A percentile compares a stretch with the other conserved stretches of the same genome.
These are phyloP conservation scores for Sordaria brevicollis DNA, from an alignment of 495 filamentous ascomycete species.

Conservation along the genomic window DNA sequence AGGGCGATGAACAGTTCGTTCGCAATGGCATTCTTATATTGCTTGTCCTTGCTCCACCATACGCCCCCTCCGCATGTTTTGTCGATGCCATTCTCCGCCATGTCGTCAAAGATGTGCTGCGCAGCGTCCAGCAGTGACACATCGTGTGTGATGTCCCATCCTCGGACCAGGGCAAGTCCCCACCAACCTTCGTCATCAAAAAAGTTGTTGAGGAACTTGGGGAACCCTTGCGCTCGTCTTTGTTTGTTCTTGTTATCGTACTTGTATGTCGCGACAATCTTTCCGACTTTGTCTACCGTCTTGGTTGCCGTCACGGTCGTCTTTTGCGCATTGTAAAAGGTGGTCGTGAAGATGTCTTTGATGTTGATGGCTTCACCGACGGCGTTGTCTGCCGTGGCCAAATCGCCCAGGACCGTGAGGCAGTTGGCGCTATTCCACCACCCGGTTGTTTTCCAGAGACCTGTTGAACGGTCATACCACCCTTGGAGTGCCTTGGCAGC, in stretches of 20 bases:
- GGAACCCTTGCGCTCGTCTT: conserved; percentile 23
- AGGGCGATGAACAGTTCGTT: conserved; percentile 66
- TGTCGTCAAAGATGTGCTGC: conserved; percentile 48
- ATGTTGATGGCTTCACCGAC: conserved; percentile 22
- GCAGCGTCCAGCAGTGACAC: conserved; percentile 42
- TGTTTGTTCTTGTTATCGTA: conserved; percentile 4
- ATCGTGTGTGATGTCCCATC: conserved; percentile 51
- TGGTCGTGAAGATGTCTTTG: conserved; percentile 30
- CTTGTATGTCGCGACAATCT: conserved; percentile 22
- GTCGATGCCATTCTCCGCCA: conserved; percentile 44
- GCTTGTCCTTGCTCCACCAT: conserved; percentile 54
- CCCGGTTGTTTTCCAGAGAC: conserved; percentile 54
- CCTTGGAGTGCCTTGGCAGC: conserved; percentile 43
- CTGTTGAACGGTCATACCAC: conserved; percentile 53
- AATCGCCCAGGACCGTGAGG: conserved; percentile 52
- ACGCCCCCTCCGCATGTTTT: conserved; percentile 53
- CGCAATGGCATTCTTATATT: conserved; percentile 59
- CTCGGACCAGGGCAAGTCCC: conserved; percentile 56
- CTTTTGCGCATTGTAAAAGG: conserved; percentile 31
- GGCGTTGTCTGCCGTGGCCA: conserved; percentile 32
- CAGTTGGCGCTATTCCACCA: conserved; percentile 76
- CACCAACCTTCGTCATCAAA: conserved; percentile 71
- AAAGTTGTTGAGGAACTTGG: conserved; percentile 49
- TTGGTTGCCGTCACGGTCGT: conserved; percentile 20
- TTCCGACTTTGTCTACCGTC: conserved; percentile 16